phyloP scores from a whole-genome alignment of 1,139 yeast species.

The Yamadazyma triangularis region DNA sequence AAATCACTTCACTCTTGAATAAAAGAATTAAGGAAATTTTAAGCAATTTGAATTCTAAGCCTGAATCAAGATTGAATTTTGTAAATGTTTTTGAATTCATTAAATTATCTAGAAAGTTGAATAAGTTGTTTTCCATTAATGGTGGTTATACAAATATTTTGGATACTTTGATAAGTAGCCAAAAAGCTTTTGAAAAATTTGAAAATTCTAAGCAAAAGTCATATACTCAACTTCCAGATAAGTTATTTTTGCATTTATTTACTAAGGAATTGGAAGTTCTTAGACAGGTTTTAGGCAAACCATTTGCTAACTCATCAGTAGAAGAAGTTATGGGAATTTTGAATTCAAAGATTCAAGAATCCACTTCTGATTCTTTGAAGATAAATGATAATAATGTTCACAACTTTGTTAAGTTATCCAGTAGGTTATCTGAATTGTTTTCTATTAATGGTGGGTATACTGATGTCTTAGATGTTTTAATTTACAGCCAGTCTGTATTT shows the following conservation, averaged over 20 bases:
- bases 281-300: conserved; percentile 8
- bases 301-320: background rate
- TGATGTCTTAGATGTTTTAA: conserved; percentile 28
- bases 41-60: conserved; percentile 12
- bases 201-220: conserved; percentile 1
- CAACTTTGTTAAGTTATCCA: conserved; percentile 15
- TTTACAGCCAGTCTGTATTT: conserved; percentile 22
- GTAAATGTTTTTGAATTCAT: background rate
- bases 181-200: conserved; percentile 18
- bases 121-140: conserved; percentile 21
- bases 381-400: conserved; percentile 16
- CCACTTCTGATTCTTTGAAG: conserved; percentile 8
- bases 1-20: conserved; percentile 16
- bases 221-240: conserved; percentile 19
- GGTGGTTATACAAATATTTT: conserved; percentile 28
- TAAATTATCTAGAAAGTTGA: conserved; percentile 12
- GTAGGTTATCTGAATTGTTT: conserved; percentile 19
- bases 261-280: conserved; percentile 17
- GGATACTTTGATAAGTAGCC: conserved; percentile 25
- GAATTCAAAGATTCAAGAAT: background rate
- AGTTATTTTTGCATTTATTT: conserved; percentile 19
- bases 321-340: background rate
- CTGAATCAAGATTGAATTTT: conserved; percentile 12
- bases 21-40: conserved; percentile 17
- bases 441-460: conserved; percentile 27